These are phyloP conservation scores for Hyphochytrium catenoides DNA, from an alignment of 352 stramenopile genomes.

Conservation along the genomic window DNA sequence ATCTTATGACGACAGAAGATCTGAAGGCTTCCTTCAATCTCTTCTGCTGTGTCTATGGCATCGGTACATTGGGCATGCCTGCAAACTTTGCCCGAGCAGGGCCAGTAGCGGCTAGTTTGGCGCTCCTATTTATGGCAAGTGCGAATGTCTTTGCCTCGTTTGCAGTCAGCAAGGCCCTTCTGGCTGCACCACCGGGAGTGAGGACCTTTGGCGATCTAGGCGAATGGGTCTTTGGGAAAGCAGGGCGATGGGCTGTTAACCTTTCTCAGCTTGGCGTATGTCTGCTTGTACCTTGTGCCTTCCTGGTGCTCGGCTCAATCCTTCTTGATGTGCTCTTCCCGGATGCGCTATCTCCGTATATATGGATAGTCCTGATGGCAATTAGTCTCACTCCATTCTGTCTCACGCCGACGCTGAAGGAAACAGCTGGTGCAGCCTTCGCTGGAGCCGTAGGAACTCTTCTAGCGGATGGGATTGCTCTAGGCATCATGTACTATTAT, in stretches of 20 bases:
- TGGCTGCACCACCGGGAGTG: slow-evolving; percentile 22
- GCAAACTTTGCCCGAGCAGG: slow-evolving; percentile 34
- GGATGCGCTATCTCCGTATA: slow-evolving; percentile 16
- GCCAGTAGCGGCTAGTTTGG: slow-evolving; percentile 18
- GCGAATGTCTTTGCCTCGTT: slow-evolving; percentile 36
- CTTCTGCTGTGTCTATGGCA: slow-evolving; percentile 30
- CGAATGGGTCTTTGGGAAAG: slow-evolving; percentile 21
- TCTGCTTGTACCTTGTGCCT: slow-evolving; percentile 23
- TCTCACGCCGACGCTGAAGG: slow-evolving; percentile 28
- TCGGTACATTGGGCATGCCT: slow-evolving; percentile 36
- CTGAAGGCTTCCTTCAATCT: slow-evolving; percentile 4
- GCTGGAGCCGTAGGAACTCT: slow-evolving; percentile 28
- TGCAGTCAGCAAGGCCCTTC: slow-evolving; percentile 24
- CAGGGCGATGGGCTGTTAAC: slow-evolving; percentile 23
- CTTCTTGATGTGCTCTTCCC: slow-evolving; percentile 24
- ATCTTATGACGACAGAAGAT: slow-evolving; percentile 5
- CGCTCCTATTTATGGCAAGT: slow-evolving; percentile 30
- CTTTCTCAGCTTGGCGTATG: slow-evolving; percentile 28
- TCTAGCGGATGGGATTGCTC: slow-evolving; percentile 22
- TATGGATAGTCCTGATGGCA: slow-evolving; percentile 36
- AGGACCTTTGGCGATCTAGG: slow-evolving; percentile 30
- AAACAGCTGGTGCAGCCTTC: slow-evolving; percentile 25
- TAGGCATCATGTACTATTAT: slow-evolving; percentile 10
- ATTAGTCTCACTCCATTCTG: slow-evolving; percentile 21
- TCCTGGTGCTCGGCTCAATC: slow-evolving; percentile 22